phyloP scores from a whole-genome alignment of 768 basidiomycete species.

The Symmetrospora coprosmae region DNA sequence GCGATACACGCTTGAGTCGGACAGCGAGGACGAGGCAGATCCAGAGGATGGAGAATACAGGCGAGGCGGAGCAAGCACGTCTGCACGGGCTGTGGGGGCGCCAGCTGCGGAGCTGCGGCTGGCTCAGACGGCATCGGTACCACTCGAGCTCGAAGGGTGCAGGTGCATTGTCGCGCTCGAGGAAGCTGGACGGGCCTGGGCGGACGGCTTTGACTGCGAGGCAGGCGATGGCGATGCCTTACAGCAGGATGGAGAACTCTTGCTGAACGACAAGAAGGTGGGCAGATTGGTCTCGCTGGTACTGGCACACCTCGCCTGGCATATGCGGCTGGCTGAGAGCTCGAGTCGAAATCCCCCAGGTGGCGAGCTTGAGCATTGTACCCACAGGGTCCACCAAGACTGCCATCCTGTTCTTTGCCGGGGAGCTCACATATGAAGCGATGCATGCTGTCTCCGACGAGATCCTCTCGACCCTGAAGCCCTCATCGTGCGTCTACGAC shows the following conservation, averaged over 20 bases:
- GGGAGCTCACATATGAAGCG: background rate
- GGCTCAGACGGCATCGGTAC: no score
- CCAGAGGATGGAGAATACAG: slow-evolving; percentile 18
- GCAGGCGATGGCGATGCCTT: background rate
- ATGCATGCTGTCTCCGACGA: background rate
- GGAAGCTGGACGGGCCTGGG: slow-evolving; percentile 4
- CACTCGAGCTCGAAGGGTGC: no score
- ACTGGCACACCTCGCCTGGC: no score
- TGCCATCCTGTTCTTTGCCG: slow-evolving; percentile 1
- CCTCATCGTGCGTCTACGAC: background rate
- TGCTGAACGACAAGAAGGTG: slow-evolving; percentile 11
- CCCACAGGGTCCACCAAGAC: no score
- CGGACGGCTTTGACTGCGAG: background rate
- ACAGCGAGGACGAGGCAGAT: slow-evolving; percentile 17
- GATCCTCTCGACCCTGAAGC: background rate
- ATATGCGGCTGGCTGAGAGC: no score
- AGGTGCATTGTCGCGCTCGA: background rate
- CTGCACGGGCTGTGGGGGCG: no score
- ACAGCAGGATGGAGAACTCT: background rate
- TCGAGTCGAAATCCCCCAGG: no score
- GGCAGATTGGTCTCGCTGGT: background rate
- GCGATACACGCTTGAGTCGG: slow-evolving; percentile 1
- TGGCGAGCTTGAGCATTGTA: no score
- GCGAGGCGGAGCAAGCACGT: no score
- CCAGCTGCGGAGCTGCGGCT: no score